Conservation (phyloP, 2,329 filamentous ascomycete genomes). For the Apiospora koreana region DNA sequence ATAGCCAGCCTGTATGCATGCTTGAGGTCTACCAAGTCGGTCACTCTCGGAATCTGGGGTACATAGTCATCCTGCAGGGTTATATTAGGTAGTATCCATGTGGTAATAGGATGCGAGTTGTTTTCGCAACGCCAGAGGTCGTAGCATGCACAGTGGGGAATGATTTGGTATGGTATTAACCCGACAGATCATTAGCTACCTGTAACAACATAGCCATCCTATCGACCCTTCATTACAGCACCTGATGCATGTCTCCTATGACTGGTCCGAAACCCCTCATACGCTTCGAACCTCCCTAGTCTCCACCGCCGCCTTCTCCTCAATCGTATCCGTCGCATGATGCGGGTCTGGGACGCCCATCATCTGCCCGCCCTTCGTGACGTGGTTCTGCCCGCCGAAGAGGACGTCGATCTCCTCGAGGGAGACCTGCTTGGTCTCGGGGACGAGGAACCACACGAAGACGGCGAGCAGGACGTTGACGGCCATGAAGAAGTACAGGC, state of each 20-base stretch:
- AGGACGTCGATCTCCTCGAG: conserved; percentile 32
- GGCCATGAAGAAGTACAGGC: conserved; percentile 42
- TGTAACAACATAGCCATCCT: too few relatives aligned
- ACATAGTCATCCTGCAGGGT: not conserved
- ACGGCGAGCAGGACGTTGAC: conserved; percentile 43
- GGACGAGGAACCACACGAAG: conserved; percentile 37
- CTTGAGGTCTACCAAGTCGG: not conserved
- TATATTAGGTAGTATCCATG: not conserved
- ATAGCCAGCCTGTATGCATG: not conserved
- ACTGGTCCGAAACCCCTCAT: not conserved
- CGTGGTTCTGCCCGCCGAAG: conserved; percentile 45
- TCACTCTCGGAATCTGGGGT: not conserved
- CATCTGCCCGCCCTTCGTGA: conserved; percentile 53
- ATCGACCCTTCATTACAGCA: not conserved
- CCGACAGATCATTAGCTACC: not conserved
- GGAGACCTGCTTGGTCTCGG: conserved; percentile 29
- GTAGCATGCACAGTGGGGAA: too few relatives aligned
- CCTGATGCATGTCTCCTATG: not conserved
- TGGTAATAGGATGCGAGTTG: not conserved
- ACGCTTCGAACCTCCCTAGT: not conserved
- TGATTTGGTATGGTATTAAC: not conserved
- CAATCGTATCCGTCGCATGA: not conserved
- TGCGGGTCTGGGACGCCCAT: conserved; percentile 24
- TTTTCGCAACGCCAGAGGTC: not conserved
- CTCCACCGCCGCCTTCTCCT: not conserved